Conservation (phyloP, 495 filamentous ascomycete genomes). For the Podospora australis region DNA sequence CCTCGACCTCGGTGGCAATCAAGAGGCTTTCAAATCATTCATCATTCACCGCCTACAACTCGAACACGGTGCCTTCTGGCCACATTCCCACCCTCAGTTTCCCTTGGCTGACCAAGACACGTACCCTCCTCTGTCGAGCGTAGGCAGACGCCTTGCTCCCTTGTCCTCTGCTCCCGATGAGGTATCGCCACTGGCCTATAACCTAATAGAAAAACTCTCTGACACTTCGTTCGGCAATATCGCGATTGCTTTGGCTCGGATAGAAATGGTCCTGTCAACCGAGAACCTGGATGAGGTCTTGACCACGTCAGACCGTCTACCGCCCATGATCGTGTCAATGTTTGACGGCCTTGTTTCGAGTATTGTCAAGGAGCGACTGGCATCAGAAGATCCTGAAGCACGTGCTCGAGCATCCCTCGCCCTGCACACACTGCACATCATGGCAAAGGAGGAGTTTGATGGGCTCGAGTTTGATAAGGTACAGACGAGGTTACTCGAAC, state of each 20-base stretch:
- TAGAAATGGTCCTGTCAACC: not conserved
- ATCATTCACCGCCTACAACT: constrained; percentile 1
- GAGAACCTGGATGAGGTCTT: not conserved
- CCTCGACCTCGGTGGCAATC: not conserved
- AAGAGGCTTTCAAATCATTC: not conserved
- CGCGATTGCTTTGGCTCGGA: not conserved
- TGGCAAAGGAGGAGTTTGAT: not conserved
- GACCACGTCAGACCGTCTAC: not conserved
- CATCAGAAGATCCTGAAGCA: not conserved
- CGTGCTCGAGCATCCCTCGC: not conserved
- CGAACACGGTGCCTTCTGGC: not conserved
- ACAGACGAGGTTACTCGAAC: not conserved
- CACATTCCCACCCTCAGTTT: not conserved
- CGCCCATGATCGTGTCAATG: not conserved
- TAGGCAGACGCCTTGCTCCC: not conserved
- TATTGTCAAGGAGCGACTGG: not conserved
- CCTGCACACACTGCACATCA: not conserved
- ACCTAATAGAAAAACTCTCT: not conserved
- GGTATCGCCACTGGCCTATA: not conserved
- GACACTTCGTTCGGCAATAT: not conserved
- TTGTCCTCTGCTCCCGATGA: not conserved
- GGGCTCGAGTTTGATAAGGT: not conserved
- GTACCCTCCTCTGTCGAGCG: not conserved
- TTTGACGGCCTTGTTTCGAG: not conserved
- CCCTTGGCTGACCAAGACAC: not conserved